phyloP scores from a whole-genome alignment of 2,329 filamentous ascomycete genomes.

The Calonectria henricotiae region DNA sequence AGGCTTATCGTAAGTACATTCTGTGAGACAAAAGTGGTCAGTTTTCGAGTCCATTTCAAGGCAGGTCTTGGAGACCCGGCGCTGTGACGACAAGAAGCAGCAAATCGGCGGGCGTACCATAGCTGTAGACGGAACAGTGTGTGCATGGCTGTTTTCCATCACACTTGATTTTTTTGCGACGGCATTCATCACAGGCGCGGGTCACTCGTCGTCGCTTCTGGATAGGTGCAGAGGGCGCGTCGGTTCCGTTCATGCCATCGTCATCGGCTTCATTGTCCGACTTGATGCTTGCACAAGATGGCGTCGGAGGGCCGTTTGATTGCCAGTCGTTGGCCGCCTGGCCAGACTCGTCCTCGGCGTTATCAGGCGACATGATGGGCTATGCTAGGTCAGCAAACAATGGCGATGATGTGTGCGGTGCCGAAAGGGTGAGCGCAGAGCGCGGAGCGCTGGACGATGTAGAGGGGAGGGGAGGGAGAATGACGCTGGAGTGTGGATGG shows the following conservation, averaged over 20 bases:
- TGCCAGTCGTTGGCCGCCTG: constrained; percentile 59
- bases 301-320: constrained; percentile 58
- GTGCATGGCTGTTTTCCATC: constrained; percentile 92
- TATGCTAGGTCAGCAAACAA: constrained; percentile 48
- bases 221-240: constrained; percentile 70
- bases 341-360: constrained; percentile 64
- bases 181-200: constrained; percentile 86
- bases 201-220: constrained; percentile 87
- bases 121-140: constrained; percentile 98
- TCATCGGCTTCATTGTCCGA: constrained; percentile 62
- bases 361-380: constrained; percentile 58
- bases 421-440: constrained; percentile 29
- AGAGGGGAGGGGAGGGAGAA: constrained; percentile 26
- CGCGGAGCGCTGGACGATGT: constrained; percentile 29
- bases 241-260: constrained; percentile 53
- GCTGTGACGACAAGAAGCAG: neutral
- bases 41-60: constrained; percentile 31
- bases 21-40: constrained; percentile 63
- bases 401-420: constrained; percentile 36
- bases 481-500: constrained; percentile 22
- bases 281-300: constrained; percentile 63
- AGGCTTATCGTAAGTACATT: constrained; percentile 96
- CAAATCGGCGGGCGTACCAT: constrained; percentile 74
- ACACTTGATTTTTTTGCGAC: constrained; percentile 90
- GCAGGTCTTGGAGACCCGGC: constrained; percentile 19